phyloP scores from a whole-genome alignment of 306 rosid species.

The Acacia confusa region DNA sequence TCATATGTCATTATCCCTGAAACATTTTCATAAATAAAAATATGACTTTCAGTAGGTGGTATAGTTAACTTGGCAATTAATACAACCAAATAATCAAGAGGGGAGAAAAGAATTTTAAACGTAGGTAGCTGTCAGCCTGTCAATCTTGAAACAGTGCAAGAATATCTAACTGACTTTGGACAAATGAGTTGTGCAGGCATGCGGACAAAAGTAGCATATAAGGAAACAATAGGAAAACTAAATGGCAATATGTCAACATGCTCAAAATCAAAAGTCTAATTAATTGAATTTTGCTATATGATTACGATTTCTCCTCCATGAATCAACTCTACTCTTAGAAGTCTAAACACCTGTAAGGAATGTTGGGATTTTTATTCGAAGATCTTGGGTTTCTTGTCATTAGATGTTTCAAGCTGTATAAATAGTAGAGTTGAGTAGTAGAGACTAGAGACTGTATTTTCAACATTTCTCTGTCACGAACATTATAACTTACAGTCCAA shows the following conservation, averaged over 20 bases:
- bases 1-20: slow-evolving; percentile 86
- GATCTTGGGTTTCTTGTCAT: too few relatives aligned
- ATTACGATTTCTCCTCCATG: background rate
- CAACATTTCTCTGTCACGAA: slow-evolving; percentile 18
- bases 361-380: too few relatives aligned
- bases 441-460: slow-evolving; percentile 38
- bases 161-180: slow-evolving; percentile 34
- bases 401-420: too few relatives aligned
- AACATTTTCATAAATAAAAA: slow-evolving; percentile 22
- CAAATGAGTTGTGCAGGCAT: slow-evolving; percentile 37
- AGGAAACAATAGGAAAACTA: background rate
- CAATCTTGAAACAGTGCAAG: slow-evolving; percentile 38
- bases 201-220: slow-evolving; percentile 34
- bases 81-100: background rate
- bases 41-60: background rate
- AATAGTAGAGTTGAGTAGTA: background rate
- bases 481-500: slow-evolving; percentile 22
- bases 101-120: background rate
- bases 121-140: slow-evolving; percentile 31
- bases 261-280: slow-evolving; percentile 13
- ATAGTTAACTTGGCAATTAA: background rate
- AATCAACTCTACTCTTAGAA: too few relatives aligned
- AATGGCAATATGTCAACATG: slow-evolving; percentile 8
- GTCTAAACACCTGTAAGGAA: too few relatives aligned
- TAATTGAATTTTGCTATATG: slow-evolving; percentile 3